Percentiles rank a stretch among this genome's conserved stretches.
Conservation (phyloP, 164 flowering plant genomes). For the Tetracentron sinense region DNA sequence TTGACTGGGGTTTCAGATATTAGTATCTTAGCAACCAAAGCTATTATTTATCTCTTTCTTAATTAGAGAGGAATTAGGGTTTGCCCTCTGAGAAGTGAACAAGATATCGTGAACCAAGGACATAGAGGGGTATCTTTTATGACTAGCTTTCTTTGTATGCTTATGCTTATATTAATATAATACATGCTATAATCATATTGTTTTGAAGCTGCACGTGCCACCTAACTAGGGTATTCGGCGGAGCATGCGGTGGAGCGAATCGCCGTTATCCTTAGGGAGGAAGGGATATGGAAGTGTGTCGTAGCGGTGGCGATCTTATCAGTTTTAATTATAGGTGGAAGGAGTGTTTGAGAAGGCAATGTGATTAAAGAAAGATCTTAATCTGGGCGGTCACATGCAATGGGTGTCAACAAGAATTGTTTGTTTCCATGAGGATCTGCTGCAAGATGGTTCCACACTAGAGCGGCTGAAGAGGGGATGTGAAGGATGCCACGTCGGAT, state of each 20-base stretch:
- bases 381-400: too few relatives aligned
- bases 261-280: too few relatives aligned
- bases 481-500: too few relatives aligned
- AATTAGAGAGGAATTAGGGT: slow-evolving; percentile 2
- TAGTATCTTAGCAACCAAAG: not conserved
- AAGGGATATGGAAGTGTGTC: too few relatives aligned
- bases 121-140: not conserved
- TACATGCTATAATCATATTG: not conserved
- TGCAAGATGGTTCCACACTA: too few relatives aligned
- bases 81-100: slow-evolving; percentile 15
- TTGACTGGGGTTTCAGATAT: slow-evolving; percentile 3
- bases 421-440: too few relatives aligned
- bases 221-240: not conserved
- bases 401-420: too few relatives aligned
- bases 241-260: not conserved
- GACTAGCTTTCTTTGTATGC: not conserved
- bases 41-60: not conserved
- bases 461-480: too few relatives aligned
- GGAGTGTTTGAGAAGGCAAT: too few relatives aligned
- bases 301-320: too few relatives aligned
- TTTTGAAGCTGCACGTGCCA: slow-evolving; percentile 1
- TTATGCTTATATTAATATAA: not conserved
- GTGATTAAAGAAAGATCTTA: too few relatives aligned
- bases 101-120: slow-evolving; percentile 17
- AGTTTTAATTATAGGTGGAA: too few relatives aligned